Evolutionary conservation across 345 rosid genomes (phyloP), one percentile per base, ranked within the genome.

Genomic region (Moringa oleifera): DNA sequence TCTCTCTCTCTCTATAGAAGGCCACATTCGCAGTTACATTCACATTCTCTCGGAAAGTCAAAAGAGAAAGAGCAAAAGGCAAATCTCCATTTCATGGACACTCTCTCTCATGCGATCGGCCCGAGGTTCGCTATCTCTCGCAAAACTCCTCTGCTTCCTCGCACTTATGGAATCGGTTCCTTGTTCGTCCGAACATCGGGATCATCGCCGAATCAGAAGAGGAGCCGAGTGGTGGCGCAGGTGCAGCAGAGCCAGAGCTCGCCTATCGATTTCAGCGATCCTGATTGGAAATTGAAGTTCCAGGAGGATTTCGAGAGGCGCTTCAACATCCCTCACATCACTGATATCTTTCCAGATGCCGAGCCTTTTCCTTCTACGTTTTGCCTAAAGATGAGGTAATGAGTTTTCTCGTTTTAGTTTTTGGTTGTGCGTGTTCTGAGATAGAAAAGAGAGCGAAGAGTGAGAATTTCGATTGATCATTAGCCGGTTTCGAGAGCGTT

Each of bases 351-450:
- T 63, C 81, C 88, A 10, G 91, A 89, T 51, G 85, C 81, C 0
- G 64, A 67, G 3, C 65, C 96, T 1, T 82, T 89, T 58, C 95
- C 81, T 58, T 94, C 97, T 0, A 91, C 99, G 12, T 89, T 94
- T 59, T 94, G 96, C 67, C 95, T 87, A 52, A 77, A 68, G 73
- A 91, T 91, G 95, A 87, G 98, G 98, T 90, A 0, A n/a, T 12
- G 19, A 20, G 13, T 25, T 22, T 6, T 19, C 19, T 0, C 25
- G 11, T 47, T 60, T 33, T 33, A 11, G 6, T 33, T 5, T 33
- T 5, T 33, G 37, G 11, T 5, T 33, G 11, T 33, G 5, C 37
- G 37, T 33, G 37, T 33, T 33, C 11, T n/a, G n/a, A n/a, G n/a
- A n/a, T n/a, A n/a, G n/a, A n/a, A n/a, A n/a, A n/a, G n/a, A 33